Evolutionary conservation across 306 rosid species (phyloP), one percentile per base, ranked within the genome.

Genomic region (Quillaja saponaria): DNA sequence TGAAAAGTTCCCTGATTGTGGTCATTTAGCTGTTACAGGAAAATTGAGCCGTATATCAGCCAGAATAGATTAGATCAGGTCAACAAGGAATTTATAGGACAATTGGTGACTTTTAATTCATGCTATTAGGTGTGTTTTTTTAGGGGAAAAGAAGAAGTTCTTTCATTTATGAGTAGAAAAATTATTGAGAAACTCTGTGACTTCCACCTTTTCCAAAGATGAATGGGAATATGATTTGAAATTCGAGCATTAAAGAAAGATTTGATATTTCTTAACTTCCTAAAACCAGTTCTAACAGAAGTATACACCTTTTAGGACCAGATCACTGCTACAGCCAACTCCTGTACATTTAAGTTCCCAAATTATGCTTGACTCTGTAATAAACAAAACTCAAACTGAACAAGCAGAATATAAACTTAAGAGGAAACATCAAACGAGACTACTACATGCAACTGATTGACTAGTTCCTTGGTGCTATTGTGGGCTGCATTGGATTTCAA

Each of bases 401-500:
- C 39, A 51, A 58, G 60, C 58, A 58, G 47, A 37, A 31, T 58
- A 25, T 18, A 59, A 65, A 18, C 19, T 42, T 39, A 18, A 34
- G 39, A 45, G 46, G 56, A 34, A 69, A 65, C 42, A 34, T 55
- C 31, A 45, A 52, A 46, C 59, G 15, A 35, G 35, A 46, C 34
- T 56, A 40, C 25, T 53, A 31, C 11, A 31, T 48, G 58, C 37
- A 51, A 40, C 40, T 3, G 18, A 49, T 35, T 15, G 57, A 39
- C 41, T 49, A 15, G 38, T 64, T 49, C 38, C 38, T 40, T 55
- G 52, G 19, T 60, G 34, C 41, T 66, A 6, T 66, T 64, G 35
- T 67, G 45, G 55, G 49, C 34, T 58, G 51, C 39, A 52, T 59
- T 58, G 16, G 39, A 49, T 62, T 28, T 67, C 19, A 49, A 65